phyloP scores from a whole-genome alignment of 495 filamentous ascomycete species.

The Platismatia glauca region DNA sequence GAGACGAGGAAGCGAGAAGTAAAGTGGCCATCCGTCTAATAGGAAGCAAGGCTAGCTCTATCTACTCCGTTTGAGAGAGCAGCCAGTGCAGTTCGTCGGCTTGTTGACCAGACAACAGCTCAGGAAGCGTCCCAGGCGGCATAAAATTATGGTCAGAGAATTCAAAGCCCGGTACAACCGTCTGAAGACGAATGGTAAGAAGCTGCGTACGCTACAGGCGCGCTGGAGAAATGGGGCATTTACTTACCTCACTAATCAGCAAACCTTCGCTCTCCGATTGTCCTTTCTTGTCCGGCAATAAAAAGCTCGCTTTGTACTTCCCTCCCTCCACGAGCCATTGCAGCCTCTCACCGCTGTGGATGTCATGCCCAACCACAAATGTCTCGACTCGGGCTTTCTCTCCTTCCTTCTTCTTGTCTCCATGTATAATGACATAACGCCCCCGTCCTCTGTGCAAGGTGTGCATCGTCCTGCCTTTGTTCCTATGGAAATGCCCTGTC shows the following conservation, averaged over 20 bases:
- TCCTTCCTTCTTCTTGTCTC: slow-evolving; percentile 33
- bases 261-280: slow-evolving; percentile 35
- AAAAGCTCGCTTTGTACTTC: slow-evolving; percentile 52
- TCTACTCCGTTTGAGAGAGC: neutral
- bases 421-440: slow-evolving; percentile 52
- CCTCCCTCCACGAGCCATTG: slow-evolving; percentile 64
- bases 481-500: slow-evolving; percentile 52
- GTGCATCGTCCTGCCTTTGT: slow-evolving; percentile 51
- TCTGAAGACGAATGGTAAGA: slow-evolving; percentile 23
- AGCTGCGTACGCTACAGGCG: neutral
- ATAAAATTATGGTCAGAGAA: slow-evolving; percentile 57
- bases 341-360: slow-evolving; percentile 47
- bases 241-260: slow-evolving; percentile 52
- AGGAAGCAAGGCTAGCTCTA: neutral
- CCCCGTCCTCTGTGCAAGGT: slow-evolving; percentile 52
- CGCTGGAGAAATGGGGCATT: neutral
- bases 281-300: slow-evolving; percentile 40
- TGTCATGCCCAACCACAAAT: slow-evolving; percentile 51
- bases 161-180: slow-evolving; percentile 59
- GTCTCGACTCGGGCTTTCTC: slow-evolving; percentile 44
- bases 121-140: slow-evolving; percentile 31
- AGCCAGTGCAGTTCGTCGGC: slow-evolving; percentile 44
- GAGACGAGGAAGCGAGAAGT: neutral
- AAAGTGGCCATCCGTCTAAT: neutral
- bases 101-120: slow-evolving; percentile 41